These are phyloP conservation scores for Podosphaera fusca DNA, from an alignment of 2,329 filamentous ascomycete genomes.

Conservation along the genomic window DNA sequence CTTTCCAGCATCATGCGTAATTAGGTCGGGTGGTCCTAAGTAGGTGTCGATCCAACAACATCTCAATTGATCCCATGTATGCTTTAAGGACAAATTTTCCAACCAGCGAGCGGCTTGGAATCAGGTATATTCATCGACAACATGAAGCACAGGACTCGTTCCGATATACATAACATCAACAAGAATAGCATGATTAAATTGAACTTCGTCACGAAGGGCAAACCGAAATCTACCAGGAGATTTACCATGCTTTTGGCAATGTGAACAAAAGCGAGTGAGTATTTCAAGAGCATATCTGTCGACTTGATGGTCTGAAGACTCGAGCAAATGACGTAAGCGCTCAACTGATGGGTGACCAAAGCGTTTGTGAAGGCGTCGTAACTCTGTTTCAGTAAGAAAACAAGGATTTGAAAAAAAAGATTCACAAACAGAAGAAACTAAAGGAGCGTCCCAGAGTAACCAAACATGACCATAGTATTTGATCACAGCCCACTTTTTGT, in stretches of 20 bases:
- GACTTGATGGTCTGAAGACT: too few relatives aligned
- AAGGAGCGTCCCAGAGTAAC: slow-evolving; percentile 1
- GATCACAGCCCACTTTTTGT: not conserved
- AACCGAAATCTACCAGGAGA: too few relatives aligned
- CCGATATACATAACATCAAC: slow-evolving; percentile 3
- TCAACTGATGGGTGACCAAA: too few relatives aligned
- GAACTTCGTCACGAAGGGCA: not conserved
- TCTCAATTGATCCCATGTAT: slow-evolving; percentile 1
- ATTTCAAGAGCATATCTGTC: too few relatives aligned
- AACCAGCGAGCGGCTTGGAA: slow-evolving; percentile 1
- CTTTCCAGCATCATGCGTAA: not conserved
- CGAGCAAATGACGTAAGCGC: too few relatives aligned
- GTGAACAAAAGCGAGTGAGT: too few relatives aligned
- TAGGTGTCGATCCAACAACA: slow-evolving; percentile 3
- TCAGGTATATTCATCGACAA: not conserved
- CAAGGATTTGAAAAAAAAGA: not conserved
- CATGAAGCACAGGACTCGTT: not conserved
- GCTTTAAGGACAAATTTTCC: not conserved
- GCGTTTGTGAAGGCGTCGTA: too few relatives aligned
- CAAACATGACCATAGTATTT: not conserved
- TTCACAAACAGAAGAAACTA: not conserved
- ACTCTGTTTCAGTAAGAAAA: too few relatives aligned
- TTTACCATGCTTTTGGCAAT: too few relatives aligned
- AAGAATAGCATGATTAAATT: slow-evolving; percentile 2
- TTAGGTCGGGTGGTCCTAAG: not conserved